A percentile compares a stretch with the other conserved stretches of the same genome.
These are phyloP conservation scores for Ganoderma resinaceum DNA, from an alignment of 1,284 basidiomycete species.

Conservation along the genomic window DNA sequence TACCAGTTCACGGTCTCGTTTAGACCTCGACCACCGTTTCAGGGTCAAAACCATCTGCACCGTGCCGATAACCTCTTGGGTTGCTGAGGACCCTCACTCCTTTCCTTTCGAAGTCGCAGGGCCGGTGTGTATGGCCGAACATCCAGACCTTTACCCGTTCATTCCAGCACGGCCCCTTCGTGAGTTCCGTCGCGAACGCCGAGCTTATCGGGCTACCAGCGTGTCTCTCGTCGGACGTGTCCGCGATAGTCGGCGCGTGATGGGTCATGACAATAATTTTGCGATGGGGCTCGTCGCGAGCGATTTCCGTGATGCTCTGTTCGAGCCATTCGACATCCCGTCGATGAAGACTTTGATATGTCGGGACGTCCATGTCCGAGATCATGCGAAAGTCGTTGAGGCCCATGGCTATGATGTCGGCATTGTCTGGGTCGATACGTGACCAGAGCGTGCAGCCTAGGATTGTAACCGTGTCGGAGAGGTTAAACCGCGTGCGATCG, in stretches of 20 bases:
- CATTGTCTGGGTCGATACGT: constrained; percentile 36
- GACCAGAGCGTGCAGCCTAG: constrained; percentile 53
- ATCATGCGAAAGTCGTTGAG: constrained; percentile 45
- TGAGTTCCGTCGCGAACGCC: constrained; percentile 47
- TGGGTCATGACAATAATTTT: constrained; percentile 46
- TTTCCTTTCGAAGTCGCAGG: constrained; percentile 44
- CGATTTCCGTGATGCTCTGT: constrained; percentile 35
- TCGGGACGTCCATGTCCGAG: constrained; percentile 35
- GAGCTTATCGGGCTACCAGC: constrained; percentile 36
- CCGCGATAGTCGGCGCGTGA: constrained; percentile 45
- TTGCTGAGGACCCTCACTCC: constrained; percentile 46
- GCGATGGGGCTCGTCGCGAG: constrained; percentile 40
- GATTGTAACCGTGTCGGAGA: constrained; percentile 43
- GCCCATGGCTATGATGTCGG: constrained; percentile 36
- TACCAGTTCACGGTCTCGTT: not conserved
- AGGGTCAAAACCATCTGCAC: constrained; percentile 25
- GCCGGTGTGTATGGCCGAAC: constrained; percentile 50
- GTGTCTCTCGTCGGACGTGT: constrained; percentile 43
- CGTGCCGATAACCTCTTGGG: constrained; percentile 43
- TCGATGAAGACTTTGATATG: constrained; percentile 39
- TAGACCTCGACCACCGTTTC: constrained; percentile 27
- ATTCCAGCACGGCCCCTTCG: constrained; percentile 29
- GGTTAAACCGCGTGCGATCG: constrained; percentile 44
- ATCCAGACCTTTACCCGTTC: constrained; percentile 41
- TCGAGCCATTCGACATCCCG: constrained; percentile 45